phyloP scores from a whole-genome alignment of 176 grass and related monocot genomes.

The Musa troglodytarum region DNA sequence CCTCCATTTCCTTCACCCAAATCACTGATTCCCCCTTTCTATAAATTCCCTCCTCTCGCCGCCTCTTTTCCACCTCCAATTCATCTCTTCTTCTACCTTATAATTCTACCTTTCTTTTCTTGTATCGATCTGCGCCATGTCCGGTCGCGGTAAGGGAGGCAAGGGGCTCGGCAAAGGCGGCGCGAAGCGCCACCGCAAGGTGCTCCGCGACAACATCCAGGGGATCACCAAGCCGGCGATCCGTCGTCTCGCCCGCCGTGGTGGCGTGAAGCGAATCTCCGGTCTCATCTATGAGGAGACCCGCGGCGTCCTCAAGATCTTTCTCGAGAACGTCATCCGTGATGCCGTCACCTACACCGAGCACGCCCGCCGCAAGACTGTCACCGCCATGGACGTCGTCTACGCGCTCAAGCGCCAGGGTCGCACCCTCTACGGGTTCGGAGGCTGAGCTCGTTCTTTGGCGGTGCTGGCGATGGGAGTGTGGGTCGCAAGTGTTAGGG shows the following conservation, averaged over 20 bases:
- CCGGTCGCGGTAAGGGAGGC: conserved; percentile 2
- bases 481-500: too few species aligned
- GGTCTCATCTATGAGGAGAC: conserved; percentile 65
- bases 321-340: conserved; percentile 70
- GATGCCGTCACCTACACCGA: conserved; percentile 69
- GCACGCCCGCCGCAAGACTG: conserved; percentile 67
- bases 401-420: conserved; percentile 71
- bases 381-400: conserved; percentile 75
- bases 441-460: neutral
- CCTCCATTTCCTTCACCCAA: too few species aligned
- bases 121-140: too few species aligned
- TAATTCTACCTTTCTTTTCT: too few species aligned
- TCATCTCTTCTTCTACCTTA: too few species aligned
- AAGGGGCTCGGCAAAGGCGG: conserved; percentile 24
- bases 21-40: too few species aligned
- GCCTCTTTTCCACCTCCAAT: too few species aligned
- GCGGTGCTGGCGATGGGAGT: too few species aligned
- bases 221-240: conserved; percentile 27
- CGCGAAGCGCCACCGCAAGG: conserved; percentile 26
- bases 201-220: conserved; percentile 27
- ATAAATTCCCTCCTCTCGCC: too few species aligned
- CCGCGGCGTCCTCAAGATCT: conserved; percentile 72
- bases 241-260: neutral
- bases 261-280: conserved; percentile 56
- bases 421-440: conserved; percentile 60